phyloP scores from a whole-genome alignment of 2,329 filamentous ascomycete species.

The Fusarium torulosum region DNA sequence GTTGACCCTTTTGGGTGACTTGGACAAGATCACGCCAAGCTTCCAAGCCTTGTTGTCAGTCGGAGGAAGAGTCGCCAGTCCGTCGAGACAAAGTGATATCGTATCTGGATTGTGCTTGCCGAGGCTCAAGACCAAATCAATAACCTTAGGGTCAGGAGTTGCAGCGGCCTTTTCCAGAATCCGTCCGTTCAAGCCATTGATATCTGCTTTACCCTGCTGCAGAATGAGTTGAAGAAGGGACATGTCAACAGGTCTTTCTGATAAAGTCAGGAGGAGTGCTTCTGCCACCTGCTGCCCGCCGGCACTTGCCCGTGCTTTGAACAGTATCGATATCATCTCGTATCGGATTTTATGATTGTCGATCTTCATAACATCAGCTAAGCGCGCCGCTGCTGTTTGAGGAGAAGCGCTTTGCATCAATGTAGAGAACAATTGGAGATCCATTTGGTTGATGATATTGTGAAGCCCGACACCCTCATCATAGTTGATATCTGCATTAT shows the following conservation, averaged over 20 bases:
- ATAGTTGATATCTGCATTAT: constrained; percentile 67
- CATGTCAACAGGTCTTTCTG: constrained; percentile 62
- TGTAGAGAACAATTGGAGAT: constrained; percentile 59
- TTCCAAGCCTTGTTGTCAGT: constrained; percentile 63
- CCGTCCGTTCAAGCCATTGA: constrained; percentile 62
- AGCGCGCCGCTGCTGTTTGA: constrained; percentile 60
- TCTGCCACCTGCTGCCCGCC: constrained; percentile 58
- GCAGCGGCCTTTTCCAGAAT: constrained; percentile 58
- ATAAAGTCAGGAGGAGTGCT: constrained; percentile 59
- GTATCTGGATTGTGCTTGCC: constrained; percentile 60
- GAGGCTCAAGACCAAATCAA: constrained; percentile 61
- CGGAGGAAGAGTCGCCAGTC: constrained; percentile 58
- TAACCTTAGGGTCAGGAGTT: constrained; percentile 61
- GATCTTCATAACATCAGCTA: constrained; percentile 63
- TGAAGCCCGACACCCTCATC: constrained; percentile 64
- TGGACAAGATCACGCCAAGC: constrained; percentile 60
- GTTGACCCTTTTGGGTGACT: constrained; percentile 58
- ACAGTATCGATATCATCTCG: constrained; percentile 62
- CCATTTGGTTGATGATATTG: constrained; percentile 62
- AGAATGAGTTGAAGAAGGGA: constrained; percentile 63
- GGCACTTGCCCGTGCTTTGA: constrained; percentile 60
- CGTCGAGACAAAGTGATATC: constrained; percentile 58
- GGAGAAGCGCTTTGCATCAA: constrained; percentile 62
- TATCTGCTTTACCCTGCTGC: constrained; percentile 64
- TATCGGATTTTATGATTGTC: constrained; percentile 58